Conservation (phyloP, 1,139 yeast species). For the Saccharomyces hybrid region DNA sequence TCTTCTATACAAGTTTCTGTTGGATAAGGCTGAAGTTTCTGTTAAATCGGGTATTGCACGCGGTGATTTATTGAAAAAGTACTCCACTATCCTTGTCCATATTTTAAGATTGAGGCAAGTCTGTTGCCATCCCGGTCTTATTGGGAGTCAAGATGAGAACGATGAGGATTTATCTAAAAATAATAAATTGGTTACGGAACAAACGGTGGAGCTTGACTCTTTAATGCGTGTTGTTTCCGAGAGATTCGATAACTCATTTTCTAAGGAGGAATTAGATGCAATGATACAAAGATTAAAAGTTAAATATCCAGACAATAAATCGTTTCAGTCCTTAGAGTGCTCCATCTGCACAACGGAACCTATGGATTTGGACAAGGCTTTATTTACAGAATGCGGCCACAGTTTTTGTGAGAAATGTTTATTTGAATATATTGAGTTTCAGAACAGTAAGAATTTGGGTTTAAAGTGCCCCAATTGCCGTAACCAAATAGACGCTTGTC, state of each 20-base stretch:
- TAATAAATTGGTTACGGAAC: conserved; percentile 32
- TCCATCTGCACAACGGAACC: conserved; percentile 72
- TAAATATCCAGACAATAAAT: conserved; percentile 26
- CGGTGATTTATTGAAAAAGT: conserved; percentile 68
- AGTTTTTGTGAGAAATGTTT: conserved; percentile 68
- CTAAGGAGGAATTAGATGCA: conserved; percentile 29
- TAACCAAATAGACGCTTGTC: conserved; percentile 14
- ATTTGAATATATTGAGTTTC: conserved; percentile 54
- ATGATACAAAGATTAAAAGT: conserved; percentile 33
- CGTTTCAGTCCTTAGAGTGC: conserved; percentile 59
- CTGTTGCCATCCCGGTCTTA: conserved; percentile 74
- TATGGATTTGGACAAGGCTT: conserved; percentile 47
- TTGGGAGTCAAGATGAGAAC: conserved; percentile 34
- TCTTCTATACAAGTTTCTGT: conserved; percentile 61
- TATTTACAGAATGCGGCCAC: conserved; percentile 77
- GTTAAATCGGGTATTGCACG: conserved; percentile 53
- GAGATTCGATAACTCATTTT: conserved; percentile 4
- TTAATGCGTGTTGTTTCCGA: conserved; percentile 4
- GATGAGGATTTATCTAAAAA: conserved; percentile 34
- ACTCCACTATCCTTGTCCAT: conserved; percentile 75
- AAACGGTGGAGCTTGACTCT: conserved; percentile 7
- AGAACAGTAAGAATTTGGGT: conserved; percentile 24
- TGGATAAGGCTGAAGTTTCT: conserved; percentile 58
- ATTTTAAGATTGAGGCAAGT: conserved; percentile 78
- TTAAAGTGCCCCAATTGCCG: conserved; percentile 55